Conservation (phyloP, 495 filamentous ascomycete genomes). For the Acidiella bohemica region DNA sequence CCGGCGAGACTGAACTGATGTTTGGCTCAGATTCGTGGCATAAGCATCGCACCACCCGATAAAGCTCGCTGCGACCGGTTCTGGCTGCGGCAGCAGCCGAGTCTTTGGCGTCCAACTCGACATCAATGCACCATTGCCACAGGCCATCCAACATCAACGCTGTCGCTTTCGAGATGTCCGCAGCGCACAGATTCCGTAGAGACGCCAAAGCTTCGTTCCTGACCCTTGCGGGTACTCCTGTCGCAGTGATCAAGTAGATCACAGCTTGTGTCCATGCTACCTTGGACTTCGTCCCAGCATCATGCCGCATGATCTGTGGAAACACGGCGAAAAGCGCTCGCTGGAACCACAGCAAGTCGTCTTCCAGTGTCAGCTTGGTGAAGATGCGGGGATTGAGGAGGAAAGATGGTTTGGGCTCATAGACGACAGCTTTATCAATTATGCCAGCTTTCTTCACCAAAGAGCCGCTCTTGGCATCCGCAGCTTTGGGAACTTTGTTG, state of each 20-base stretch:
- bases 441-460: constrained; percentile 47
- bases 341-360: constrained; percentile 64
- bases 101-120: constrained; percentile 60
- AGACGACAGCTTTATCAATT: constrained; percentile 45
- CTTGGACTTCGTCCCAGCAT: neutral
- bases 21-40: constrained; percentile 2
- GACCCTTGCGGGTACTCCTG: constrained; percentile 40
- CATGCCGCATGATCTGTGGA: constrained; percentile 27
- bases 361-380: constrained; percentile 54
- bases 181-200: constrained; percentile 46
- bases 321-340: constrained; percentile 54
- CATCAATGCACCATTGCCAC: constrained; percentile 66
- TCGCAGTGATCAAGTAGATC: constrained; percentile 59
- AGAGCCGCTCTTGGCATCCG: constrained; percentile 32
- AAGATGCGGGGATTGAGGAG: constrained; percentile 73
- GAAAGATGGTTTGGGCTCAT: constrained; percentile 67
- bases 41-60: constrained; percentile 55
- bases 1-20: neutral
- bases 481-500: constrained; percentile 32
- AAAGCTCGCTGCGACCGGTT: constrained; percentile 43
- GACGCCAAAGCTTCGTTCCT: constrained; percentile 44
- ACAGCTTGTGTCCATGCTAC: constrained; percentile 65
- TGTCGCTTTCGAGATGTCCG: constrained; percentile 41
- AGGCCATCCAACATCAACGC: constrained; percentile 51
- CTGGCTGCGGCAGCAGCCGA: constrained; percentile 56